Base-by-base conservation (phyloP, 1,139 yeast species). In the Lodderomyces parapsilosis region DNA sequence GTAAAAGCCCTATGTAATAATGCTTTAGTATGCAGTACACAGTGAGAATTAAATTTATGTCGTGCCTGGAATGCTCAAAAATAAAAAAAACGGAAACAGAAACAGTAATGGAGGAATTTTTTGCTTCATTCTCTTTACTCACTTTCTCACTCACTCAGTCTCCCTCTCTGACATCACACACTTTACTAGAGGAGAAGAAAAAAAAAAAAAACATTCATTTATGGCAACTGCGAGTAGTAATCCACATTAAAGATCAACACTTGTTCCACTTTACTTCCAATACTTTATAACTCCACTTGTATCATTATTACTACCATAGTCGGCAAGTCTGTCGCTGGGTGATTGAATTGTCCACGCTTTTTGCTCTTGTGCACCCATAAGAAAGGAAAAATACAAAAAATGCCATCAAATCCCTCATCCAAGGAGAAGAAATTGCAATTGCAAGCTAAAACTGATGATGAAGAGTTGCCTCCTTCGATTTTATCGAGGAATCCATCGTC, bases 401-500 rank as follows among this genome's bases (percentile, higher is more conserved):
- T 47, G 50, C 33, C 43, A 13, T 48, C 49, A 2, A 46, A 46
- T 18, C 19, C 37, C 28, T 34, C 37, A 28, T 22, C 19, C n/a
- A 43, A 47, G 28, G 49, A 48, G 28, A 37, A 34, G 35, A 44
- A 44, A 31, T 42, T 44, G 22, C 50, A 45, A 30, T 28, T 45
- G 32, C 50, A 42, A 31, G 13, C 46, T 2, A 40, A 47, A 9
- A 40, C 28, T n/a, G 47, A 45, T 36, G 39, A 39, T n/a, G 48
- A 47, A 17, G 70, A 64, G 11, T 55, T 66, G 36, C 73, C 74
- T 9, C 72, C 73, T 1, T 66, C 72, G 14, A 71, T 68, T 6
- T 56, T 78, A 59, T 85, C 86, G 2, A 68, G 83, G 46, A 79
- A 85, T 52, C 86, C 87, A 2, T 81, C 86, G 3, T 87, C 87